Evolutionary conservation across 192 early-diverging fungal genomes (phyloP).

Genomic region (Coemansia sp.): DNA sequence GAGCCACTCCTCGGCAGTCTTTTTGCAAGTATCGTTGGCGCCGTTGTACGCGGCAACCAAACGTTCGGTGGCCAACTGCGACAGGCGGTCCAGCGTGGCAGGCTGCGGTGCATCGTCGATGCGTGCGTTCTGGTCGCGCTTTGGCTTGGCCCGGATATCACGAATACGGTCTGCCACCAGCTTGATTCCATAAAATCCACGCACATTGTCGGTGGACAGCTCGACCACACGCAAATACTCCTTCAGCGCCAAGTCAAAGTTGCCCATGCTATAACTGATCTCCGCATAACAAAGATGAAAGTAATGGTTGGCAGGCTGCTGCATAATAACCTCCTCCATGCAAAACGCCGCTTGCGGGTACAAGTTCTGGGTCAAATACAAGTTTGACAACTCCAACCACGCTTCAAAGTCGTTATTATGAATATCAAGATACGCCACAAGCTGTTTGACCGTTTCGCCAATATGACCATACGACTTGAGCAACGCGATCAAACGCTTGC

Average conservation of each 20-base stretch:
- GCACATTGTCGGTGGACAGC: constrained; percentile 76
- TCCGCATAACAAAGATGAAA: constrained; percentile 89
- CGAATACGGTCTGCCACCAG: constrained; percentile 51
- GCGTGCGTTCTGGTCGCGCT: constrained; percentile 11
- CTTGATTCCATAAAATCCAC: constrained; percentile 86
- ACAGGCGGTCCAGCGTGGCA: constrained; percentile 36
- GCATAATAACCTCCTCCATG: constrained; percentile 86
- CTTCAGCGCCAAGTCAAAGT: constrained; percentile 71
- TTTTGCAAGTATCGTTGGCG: constrained; percentile 17
- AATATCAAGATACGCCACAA: constrained; percentile 77
- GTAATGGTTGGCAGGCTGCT: constrained; percentile 83
- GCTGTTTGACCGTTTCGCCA: constrained; percentile 65
- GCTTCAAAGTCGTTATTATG: constrained; percentile 85
- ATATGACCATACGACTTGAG: constrained; percentile 64
- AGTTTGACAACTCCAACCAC: constrained; percentile 77
- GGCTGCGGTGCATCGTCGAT: constrained; percentile 28
- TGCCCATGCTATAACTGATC: constrained; percentile 71
- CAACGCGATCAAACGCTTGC: constrained; percentile 76
- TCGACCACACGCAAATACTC: constrained; percentile 88
- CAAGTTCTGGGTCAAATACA: constrained; percentile 70
- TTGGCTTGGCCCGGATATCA: constrained; percentile 5
- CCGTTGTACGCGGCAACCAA: constrained; percentile 25
- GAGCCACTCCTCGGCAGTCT: constrained; percentile 34
- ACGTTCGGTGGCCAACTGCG: constrained; percentile 48
- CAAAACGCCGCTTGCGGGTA: constrained; percentile 87